These are phyloP conservation scores for Physcomitrellopsis africana DNA, from an alignment of 225 moss, liverwort and hornwort species.

Conservation along the genomic window DNA sequence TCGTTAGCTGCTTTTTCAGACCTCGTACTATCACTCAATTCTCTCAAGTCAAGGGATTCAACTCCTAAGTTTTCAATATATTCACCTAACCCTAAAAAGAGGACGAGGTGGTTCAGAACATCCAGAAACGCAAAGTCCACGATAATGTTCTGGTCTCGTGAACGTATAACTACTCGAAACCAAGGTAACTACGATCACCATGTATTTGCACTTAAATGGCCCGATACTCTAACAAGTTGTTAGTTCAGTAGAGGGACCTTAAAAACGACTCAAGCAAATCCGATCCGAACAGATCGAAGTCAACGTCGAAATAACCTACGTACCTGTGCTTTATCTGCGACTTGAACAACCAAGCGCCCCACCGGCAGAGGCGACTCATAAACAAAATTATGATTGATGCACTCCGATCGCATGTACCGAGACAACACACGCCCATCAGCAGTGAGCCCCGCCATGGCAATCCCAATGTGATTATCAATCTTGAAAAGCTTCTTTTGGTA, in stretches of 20 bases:
- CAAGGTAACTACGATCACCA: background rate
- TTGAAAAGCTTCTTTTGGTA: slow-evolving; percentile 89
- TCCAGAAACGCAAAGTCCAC: background rate
- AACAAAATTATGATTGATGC: slow-evolving; percentile 78
- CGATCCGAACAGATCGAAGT: background rate
- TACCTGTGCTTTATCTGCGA: slow-evolving; percentile 89
- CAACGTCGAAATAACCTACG: background rate
- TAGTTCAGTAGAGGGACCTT: background rate
- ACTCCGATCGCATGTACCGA: slow-evolving; percentile 86
- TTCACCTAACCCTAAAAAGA: slow-evolving; percentile 18
- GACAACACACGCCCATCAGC: slow-evolving; percentile 87
- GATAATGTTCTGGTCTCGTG: background rate
- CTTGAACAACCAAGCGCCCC: slow-evolving; percentile 84
- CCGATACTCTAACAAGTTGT: background rate
- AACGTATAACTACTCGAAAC: background rate
- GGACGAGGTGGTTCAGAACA: background rate
- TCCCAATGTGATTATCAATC: slow-evolving; percentile 86
- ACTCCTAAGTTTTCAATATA: background rate
- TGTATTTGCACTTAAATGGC: background rate
- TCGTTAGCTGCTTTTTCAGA: background rate
- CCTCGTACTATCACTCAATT: background rate
- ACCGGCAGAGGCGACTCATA: slow-evolving; percentile 81
- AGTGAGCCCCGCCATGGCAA: slow-evolving; percentile 89
- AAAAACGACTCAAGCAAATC: background rate
- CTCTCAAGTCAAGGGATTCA: background rate